phyloP scores from a whole-genome alignment of 495 filamentous ascomycete species.

The Neurospora sp. region DNA sequence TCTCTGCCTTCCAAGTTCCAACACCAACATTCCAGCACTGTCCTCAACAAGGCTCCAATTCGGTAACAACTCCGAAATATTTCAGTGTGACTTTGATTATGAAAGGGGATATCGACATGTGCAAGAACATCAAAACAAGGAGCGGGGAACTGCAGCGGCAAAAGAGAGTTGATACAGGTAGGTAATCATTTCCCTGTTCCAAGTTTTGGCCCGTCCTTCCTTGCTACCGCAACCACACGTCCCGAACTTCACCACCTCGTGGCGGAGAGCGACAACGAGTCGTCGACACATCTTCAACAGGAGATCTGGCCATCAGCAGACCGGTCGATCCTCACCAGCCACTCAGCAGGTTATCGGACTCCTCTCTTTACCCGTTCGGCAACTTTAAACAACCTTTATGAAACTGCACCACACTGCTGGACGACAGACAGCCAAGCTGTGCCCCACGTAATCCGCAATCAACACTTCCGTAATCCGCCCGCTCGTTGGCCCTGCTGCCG shows the following conservation, averaged over 20 bases:
- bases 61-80: neutral
- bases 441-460: neutral
- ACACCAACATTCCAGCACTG: neutral
- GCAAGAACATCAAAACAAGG: neutral
- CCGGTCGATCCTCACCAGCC: neutral
- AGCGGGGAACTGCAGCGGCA: neutral
- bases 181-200: neutral
- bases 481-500: neutral
- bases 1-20: neutral
- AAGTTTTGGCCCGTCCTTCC: neutral
- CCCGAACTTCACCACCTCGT: neutral
- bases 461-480: neutral
- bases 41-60: neutral
- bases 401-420: neutral
- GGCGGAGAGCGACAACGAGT: neutral
- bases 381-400: neutral
- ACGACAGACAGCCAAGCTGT: neutral
- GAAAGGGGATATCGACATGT: neutral
- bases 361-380: neutral
- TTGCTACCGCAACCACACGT: neutral
- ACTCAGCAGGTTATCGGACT: neutral
- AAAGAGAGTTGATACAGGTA: neutral
- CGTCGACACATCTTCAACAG: neutral
- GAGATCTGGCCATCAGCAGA: neutral
- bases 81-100: neutral